Conservation (phyloP, 495 filamentous ascomycete species). For the Jackrogersella multiformis region DNA sequence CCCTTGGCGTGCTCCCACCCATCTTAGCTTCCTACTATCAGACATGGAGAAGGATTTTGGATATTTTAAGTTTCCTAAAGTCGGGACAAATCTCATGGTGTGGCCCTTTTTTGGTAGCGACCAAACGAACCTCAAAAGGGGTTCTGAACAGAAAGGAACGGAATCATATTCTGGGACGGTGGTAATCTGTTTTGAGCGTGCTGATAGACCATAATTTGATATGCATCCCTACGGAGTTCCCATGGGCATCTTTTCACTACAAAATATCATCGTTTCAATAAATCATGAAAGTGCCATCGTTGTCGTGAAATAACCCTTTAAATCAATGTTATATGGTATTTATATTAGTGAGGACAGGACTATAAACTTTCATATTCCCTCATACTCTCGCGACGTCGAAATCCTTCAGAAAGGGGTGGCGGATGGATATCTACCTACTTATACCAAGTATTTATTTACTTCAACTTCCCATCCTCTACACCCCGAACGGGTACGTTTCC, state of each 20-base stretch:
- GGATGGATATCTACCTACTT: not conserved
- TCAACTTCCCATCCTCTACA: slow-evolving; percentile 36
- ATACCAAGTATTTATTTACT: not conserved
- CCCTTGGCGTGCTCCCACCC: not conserved
- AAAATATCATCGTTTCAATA: not conserved
- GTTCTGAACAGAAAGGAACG: slow-evolving; percentile 16
- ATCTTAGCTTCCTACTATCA: not conserved
- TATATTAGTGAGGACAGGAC: not conserved
- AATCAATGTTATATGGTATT: not conserved
- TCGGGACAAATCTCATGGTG: slow-evolving; percentile 8
- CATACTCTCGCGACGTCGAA: too few species aligned
- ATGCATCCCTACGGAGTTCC: slow-evolving; percentile 41
- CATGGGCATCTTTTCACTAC: slow-evolving; percentile 25
- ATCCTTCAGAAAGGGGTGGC: not conserved
- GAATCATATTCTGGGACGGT: slow-evolving; percentile 33
- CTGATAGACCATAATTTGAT: slow-evolving; percentile 45
- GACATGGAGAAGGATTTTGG: not conserved
- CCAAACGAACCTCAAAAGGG: slow-evolving; percentile 26
- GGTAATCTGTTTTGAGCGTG: slow-evolving; percentile 36
- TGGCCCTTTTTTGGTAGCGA: slow-evolving; percentile 12
- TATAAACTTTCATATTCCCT: too few species aligned
- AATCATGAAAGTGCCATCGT: not conserved
- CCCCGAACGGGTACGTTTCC: slow-evolving; percentile 65
- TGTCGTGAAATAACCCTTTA: not conserved
- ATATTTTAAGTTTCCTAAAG: not conserved